These are phyloP conservation scores for Alliaria petiolata DNA, from an alignment of 345 rosid species.

Conservation along the genomic window DNA sequence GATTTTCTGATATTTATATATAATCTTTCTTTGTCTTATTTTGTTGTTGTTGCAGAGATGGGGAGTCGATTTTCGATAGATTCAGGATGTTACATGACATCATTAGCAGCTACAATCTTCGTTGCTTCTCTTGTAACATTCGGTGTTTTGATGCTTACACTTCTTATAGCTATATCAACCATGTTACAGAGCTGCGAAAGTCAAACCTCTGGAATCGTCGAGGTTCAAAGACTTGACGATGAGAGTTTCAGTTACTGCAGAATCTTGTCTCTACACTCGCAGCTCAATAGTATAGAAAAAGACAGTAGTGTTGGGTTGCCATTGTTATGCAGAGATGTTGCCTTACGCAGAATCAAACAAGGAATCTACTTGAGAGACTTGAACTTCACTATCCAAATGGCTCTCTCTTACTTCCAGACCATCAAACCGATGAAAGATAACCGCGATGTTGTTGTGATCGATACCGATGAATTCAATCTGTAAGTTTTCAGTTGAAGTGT, in stretches of 20 bases:
- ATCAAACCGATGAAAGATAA: slow-evolving; percentile 36
- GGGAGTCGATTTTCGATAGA: slow-evolving; percentile 57
- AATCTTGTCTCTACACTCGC: slow-evolving; percentile 46
- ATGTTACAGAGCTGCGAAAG: slow-evolving; percentile 74
- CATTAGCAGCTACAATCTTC: slow-evolving; percentile 69
- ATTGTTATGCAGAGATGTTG: slow-evolving; percentile 47
- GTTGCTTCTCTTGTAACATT: slow-evolving; percentile 52
- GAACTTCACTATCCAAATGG: slow-evolving; percentile 39
- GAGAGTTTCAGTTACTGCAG: slow-evolving; percentile 51
- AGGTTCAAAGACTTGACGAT: slow-evolving; percentile 29
- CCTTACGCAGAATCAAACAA: slow-evolving; percentile 37
- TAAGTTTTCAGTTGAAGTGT: slow-evolving; percentile 19
- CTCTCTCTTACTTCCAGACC: slow-evolving; percentile 42
- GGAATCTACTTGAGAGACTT: slow-evolving; percentile 57
- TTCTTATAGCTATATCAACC: slow-evolving; percentile 57
- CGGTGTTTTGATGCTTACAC: slow-evolving; percentile 56
- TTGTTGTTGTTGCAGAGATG: slow-evolving; percentile 38
- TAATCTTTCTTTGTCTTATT: background rate
- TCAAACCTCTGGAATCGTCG: slow-evolving; percentile 44
- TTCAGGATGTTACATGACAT: slow-evolving; percentile 75
- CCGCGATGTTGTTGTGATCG: slow-evolving; percentile 55
- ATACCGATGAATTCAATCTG: slow-evolving; percentile 52
- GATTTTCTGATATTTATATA: too few relatives aligned
- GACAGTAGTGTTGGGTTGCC: slow-evolving; percentile 35
- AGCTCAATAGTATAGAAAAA: slow-evolving; percentile 42